phyloP scores from a whole-genome alignment of 192 early-diverging fungal genomes.

The Thoreauomyces humboldtii region DNA sequence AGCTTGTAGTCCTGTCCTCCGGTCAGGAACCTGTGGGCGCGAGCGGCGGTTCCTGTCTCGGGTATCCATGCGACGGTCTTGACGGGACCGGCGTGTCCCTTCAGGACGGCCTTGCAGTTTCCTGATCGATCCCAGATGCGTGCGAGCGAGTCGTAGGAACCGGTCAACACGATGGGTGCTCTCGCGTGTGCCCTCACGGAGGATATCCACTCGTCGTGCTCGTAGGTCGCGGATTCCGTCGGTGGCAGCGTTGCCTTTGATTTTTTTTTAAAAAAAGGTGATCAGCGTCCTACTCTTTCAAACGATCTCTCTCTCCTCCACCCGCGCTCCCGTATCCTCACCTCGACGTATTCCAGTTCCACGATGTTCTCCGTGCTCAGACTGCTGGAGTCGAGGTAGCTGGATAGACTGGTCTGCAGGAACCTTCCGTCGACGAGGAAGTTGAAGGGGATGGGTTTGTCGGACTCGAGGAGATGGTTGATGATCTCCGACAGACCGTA shows the following conservation, averaged over 20 bases:
- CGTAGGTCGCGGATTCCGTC: constrained; percentile 67
- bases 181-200: neutral
- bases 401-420: constrained; percentile 70
- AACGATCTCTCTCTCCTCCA: too few relatives aligned
- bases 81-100: constrained; percentile 69
- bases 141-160: constrained; percentile 80
- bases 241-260: constrained; percentile 88
- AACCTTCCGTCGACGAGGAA: constrained; percentile 93
- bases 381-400: constrained; percentile 66
- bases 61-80: constrained; percentile 73
- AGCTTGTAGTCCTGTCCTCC: constrained; percentile 17
- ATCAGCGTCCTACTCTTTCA: too few relatives aligned
- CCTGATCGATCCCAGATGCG: constrained; percentile 78
- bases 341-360: constrained; percentile 91
- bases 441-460: constrained; percentile 81
- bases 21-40: constrained; percentile 7
- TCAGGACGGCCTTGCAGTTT: constrained; percentile 35
- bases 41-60: neutral
- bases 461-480: constrained; percentile 80
- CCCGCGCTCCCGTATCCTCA: constrained; percentile 13
- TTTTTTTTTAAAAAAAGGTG: too few relatives aligned
- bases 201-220: constrained; percentile 96
- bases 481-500: constrained; percentile 92
- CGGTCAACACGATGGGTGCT: constrained; percentile 55
- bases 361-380: constrained; percentile 80